Percentiles rank a stretch among this genome's conserved stretches.
Conservation (phyloP, 176 grass and related monocot genomes). For the Triticum urartu region DNA sequence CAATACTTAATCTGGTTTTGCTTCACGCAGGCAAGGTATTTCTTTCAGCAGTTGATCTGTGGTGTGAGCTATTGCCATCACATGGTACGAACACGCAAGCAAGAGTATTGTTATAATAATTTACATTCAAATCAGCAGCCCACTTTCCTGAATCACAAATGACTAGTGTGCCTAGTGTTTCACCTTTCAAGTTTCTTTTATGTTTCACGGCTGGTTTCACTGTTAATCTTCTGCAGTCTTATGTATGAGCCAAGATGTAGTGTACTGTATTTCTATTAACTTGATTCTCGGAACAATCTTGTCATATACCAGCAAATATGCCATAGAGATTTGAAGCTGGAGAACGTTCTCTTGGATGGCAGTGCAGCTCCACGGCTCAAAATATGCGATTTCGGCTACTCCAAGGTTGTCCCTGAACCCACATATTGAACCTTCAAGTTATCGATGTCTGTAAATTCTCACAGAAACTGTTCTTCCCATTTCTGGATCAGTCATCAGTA, state of each 20-base stretch:
- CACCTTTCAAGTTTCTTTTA: not conserved
- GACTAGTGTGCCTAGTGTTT: not conserved
- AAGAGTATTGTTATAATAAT: not conserved
- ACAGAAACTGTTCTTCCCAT: slow-evolving; percentile 7
- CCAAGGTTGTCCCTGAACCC: slow-evolving; percentile 59
- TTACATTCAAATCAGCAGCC: not conserved
- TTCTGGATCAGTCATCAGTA: slow-evolving; percentile 72
- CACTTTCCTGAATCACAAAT: slow-evolving; percentile 10
- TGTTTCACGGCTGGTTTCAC: not conserved
- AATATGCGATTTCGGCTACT: slow-evolving; percentile 96
- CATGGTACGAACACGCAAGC: slow-evolving; percentile 45
- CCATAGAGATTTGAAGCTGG: slow-evolving; percentile 95
- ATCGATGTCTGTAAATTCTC: slow-evolving; percentile 19
- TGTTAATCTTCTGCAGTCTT: not conserved
- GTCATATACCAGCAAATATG: slow-evolving; percentile 79
- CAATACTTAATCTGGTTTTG: slow-evolving; percentile 33
- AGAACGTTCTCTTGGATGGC: slow-evolving; percentile 90
- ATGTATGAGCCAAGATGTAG: not conserved
- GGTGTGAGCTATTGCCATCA: slow-evolving; percentile 92
- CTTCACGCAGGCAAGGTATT: slow-evolving; percentile 70
- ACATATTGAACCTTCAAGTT: not conserved
- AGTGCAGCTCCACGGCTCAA: slow-evolving; percentile 85
- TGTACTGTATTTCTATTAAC: slow-evolving; percentile 14
- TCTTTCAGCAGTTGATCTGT: slow-evolving; percentile 92
- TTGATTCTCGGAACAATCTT: slow-evolving; percentile 1